A percentile compares a stretch with the other conserved stretches of the same genome.
Evolutionary conservation across 495 filamentous ascomycete species (phyloP).

Genomic region (Tuber brumale): DNA sequence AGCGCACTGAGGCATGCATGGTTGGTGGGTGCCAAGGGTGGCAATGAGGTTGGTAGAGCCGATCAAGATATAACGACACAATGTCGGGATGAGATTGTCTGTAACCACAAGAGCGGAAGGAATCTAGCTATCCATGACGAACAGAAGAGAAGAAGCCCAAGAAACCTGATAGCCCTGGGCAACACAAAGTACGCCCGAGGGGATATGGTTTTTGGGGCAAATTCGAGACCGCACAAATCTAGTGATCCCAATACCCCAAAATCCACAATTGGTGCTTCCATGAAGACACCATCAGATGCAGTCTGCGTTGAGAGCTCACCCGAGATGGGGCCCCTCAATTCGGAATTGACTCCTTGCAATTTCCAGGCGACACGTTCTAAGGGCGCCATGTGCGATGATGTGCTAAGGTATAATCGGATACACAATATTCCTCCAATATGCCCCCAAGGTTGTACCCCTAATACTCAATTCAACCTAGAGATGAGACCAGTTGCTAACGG

Average conservation of each 20-base stretch:
- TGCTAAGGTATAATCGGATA: background rate
- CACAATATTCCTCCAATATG: background rate
- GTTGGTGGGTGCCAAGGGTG: background rate
- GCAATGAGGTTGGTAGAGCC: too few relatives aligned
- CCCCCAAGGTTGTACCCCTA: background rate
- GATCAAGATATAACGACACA: background rate
- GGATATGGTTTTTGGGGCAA: background rate
- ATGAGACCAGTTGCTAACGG: background rate
- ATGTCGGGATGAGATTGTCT: accelerated
- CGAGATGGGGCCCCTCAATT: background rate
- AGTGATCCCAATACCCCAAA: background rate
- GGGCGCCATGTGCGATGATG: background rate
- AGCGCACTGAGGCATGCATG: background rate
- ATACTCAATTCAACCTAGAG: background rate
- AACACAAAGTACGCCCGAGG: background rate
- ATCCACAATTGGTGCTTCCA: background rate
- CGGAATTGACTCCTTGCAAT: background rate
- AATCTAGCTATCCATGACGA: background rate
- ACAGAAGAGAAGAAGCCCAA: background rate
- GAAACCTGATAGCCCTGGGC: background rate
- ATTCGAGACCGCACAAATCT: background rate
- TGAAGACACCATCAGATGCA: background rate
- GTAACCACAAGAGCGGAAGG: background rate
- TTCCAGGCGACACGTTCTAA: background rate
- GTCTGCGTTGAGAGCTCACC: background rate